These are phyloP conservation scores for Kazachstania bromeliacearum DNA, from an alignment of 805 yeast species.

Conservation along the genomic window DNA sequence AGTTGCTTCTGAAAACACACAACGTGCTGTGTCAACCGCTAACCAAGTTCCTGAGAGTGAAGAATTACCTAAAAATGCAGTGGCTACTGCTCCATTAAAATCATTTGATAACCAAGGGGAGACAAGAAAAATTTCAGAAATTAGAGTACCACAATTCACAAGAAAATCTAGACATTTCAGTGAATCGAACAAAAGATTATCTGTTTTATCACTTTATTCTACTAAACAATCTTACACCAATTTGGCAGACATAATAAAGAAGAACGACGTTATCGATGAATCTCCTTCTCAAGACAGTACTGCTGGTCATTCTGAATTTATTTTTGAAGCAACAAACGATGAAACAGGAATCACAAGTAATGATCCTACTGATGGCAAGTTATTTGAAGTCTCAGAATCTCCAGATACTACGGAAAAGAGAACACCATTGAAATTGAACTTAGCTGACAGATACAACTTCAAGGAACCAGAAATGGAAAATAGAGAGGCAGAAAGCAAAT, in stretches of 20 bases:
- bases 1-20: constrained; percentile 9
- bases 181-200: constrained; percentile 54
- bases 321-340: constrained; percentile 21
- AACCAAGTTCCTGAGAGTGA: constrained; percentile 2
- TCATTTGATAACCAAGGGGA: constrained; percentile 18
- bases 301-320: constrained; percentile 21
- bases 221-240: constrained; percentile 57
- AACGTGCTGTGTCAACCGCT: constrained; percentile 2
- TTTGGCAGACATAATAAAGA: constrained; percentile 37
- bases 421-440: constrained; percentile 28
- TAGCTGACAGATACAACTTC: constrained; percentile 32
- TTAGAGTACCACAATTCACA: constrained; percentile 60
- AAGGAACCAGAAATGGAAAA: constrained; percentile 4
- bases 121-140: constrained; percentile 50
- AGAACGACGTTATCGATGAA: constrained; percentile 8
- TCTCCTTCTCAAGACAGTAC: constrained; percentile 9
- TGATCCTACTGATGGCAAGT: constrained; percentile 19
- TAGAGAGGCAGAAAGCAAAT: constrained; percentile 6
- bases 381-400: constrained; percentile 15
- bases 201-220: constrained; percentile 64
- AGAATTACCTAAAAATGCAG: constrained; percentile 22
- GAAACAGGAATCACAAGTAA: constrained; percentile 12
- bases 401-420: constrained; percentile 6
- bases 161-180: constrained; percentile 57
- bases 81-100: constrained; percentile 18